Percentiles rank a stretch among this genome's conserved stretches.
Conservation (phyloP, 148 eudicot species). For the Camellia sinensis region DNA sequence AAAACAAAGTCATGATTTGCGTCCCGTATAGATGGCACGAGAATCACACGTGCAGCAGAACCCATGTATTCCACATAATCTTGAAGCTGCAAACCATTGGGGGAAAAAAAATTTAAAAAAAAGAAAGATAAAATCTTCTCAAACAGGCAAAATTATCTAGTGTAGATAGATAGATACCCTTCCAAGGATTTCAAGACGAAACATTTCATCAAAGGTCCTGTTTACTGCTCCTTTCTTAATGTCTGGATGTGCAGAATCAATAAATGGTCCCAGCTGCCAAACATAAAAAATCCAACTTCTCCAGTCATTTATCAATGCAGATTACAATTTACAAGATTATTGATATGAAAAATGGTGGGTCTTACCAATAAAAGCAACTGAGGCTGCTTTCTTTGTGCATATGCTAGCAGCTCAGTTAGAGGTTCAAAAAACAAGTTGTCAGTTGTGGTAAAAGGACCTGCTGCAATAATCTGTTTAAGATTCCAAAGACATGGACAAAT, state of each 20-base stretch:
- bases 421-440: constrained; percentile 95
- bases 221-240: constrained; percentile 68
- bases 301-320: constrained; percentile 9
- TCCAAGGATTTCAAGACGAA: constrained; percentile 67
- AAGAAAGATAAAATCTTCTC: constrained; percentile 11
- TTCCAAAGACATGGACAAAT: constrained; percentile 1
- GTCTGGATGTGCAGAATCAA: constrained; percentile 96
- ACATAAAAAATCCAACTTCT: constrained; percentile 17
- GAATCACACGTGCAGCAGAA: constrained; percentile 70
- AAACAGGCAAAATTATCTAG: not conserved
- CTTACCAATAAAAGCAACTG: constrained; percentile 86
- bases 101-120: not conserved
- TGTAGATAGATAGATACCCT: constrained; percentile 44
- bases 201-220: constrained; percentile 78
- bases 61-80: constrained; percentile 98
- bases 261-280: constrained; percentile 88
- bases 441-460: constrained; percentile 91
- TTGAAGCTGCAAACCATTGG: constrained; percentile 58
- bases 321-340: constrained; percentile 12
- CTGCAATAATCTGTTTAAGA: constrained; percentile 74
- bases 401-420: constrained; percentile 76
- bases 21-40: constrained; percentile 89
- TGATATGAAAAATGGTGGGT: not conserved
- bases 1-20: constrained; percentile 91
- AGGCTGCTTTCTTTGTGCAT: constrained; percentile 94